Conservation (phyloP, 148 eudicot genomes). For the Limonium bicolor region DNA sequence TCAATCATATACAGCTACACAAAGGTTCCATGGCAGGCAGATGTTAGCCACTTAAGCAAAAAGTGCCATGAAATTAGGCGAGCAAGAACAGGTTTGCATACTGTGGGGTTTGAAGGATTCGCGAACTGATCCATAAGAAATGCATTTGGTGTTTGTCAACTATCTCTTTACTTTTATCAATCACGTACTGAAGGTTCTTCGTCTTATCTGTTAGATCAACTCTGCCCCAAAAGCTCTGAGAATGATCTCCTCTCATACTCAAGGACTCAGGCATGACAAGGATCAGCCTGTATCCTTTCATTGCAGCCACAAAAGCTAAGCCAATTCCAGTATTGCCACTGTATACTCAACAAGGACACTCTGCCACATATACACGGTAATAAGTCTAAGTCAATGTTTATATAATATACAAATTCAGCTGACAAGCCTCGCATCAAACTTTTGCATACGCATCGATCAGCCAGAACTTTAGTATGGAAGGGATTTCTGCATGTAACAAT, state of each 20-base stretch:
- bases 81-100: slow-evolving; percentile 9
- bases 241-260: slow-evolving; percentile 58
- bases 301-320: slow-evolving; percentile 75
- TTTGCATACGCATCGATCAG: too few species aligned
- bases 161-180: slow-evolving; percentile 35
- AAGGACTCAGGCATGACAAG: slow-evolving; percentile 40
- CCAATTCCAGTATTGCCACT: slow-evolving; percentile 91
- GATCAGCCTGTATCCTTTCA: slow-evolving; percentile 65
- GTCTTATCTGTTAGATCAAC: slow-evolving; percentile 35
- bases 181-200: slow-evolving; percentile 30
- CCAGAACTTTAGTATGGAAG: too few species aligned
- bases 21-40: too few species aligned
- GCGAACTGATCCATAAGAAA: slow-evolving; percentile 48
- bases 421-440: too few species aligned
- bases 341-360: slow-evolving; percentile 65
- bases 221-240: slow-evolving; percentile 74
- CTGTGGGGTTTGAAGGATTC: slow-evolving; percentile 75
- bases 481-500: too few species aligned
- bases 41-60: too few species aligned
- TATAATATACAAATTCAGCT: too few species aligned
- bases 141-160: slow-evolving; percentile 45
- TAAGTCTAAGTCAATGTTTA: too few species aligned
- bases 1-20: too few species aligned
- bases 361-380: slow-evolving; percentile 12
- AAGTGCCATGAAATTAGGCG: too few species aligned